Evolutionary conservation across 2,329 filamentous ascomycete genomes (phyloP).

Genomic region (Diplodia corticola): DNA sequence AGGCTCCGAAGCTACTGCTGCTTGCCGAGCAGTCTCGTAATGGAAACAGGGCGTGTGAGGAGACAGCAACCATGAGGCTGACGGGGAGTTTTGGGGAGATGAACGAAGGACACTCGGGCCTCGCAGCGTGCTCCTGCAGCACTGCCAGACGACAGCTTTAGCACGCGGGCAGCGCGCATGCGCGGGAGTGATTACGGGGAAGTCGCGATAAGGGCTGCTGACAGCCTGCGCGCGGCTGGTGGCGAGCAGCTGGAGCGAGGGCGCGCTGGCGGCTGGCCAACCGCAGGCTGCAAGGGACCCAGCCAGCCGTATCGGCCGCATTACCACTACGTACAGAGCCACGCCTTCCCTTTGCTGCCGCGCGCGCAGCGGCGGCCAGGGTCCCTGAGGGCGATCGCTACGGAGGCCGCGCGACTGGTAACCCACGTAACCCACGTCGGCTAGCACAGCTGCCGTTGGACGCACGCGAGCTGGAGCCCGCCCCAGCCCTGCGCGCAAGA

Average conservation of each 20-base stretch:
- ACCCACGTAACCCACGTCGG: not conserved
- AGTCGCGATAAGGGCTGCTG: not conserved
- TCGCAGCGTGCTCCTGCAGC: not conserved
- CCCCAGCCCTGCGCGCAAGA: not conserved
- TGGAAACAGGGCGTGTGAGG: slow-evolving; percentile 8
- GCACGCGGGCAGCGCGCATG: not conserved
- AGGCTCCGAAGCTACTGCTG: slow-evolving; percentile 19
- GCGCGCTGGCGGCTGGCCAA: not conserved
- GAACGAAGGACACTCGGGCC: not conserved
- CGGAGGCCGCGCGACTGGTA: slow-evolving; percentile 7
- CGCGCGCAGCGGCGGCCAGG: not conserved
- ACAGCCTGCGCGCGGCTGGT: not conserved
- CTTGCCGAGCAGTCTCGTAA: slow-evolving; percentile 23
- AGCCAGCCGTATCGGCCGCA: slow-evolving; percentile 5
- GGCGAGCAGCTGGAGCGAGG: not conserved
- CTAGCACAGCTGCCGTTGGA: not conserved
- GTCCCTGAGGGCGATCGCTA: not conserved
- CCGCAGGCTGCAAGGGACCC: slow-evolving; percentile 18
- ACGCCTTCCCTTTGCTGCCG: not conserved
- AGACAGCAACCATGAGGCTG: slow-evolving; percentile 2
- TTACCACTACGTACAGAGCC: not conserved
- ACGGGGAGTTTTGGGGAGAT: slow-evolving; percentile 26
- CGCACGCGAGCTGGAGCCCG: slow-evolving; percentile 3
- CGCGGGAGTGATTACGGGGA: slow-evolving; percentile 13
- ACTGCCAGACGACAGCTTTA: not conserved